A percentile compares a stretch with the other conserved stretches of the same genome.
These are phyloP conservation scores for Excoecaria cochinchinensis DNA, from an alignment of 345 rosid species.

Conservation along the genomic window DNA sequence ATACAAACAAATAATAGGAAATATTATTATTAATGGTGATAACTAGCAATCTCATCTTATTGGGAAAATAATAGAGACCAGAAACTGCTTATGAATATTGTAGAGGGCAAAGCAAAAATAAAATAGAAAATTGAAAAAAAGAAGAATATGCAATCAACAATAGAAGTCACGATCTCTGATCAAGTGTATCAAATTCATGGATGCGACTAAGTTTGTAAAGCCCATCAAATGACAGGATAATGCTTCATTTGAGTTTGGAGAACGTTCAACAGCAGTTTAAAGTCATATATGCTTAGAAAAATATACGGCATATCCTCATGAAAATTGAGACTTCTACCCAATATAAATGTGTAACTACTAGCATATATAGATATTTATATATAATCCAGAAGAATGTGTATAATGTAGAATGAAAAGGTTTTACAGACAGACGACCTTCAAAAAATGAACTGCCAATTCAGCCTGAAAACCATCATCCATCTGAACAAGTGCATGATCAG, in stretches of 20 bases:
- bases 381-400: background rate
- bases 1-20: no score
- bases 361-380: background rate
- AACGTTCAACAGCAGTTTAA: background rate
- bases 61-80: no score
- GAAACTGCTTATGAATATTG: no score
- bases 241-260: background rate
- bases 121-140: no score
- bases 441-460: conserved; percentile 92
- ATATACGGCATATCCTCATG: background rate
- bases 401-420: background rate
- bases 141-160: no score
- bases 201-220: background rate
- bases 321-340: background rate
- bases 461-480: conserved; percentile 99
- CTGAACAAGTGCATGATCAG: conserved; percentile 97
- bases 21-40: no score
- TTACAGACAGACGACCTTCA: conserved; percentile 68
- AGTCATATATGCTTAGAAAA: background rate
- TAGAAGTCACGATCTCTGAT: no score
- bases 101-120: no score
- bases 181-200: background rate
- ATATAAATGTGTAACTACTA: background rate
- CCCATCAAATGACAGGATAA: background rate
- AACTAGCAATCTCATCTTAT: no score